Base-by-base conservation (phyloP, 768 basidiomycete species). In the Rhodotorula taiwanensis region DNA sequence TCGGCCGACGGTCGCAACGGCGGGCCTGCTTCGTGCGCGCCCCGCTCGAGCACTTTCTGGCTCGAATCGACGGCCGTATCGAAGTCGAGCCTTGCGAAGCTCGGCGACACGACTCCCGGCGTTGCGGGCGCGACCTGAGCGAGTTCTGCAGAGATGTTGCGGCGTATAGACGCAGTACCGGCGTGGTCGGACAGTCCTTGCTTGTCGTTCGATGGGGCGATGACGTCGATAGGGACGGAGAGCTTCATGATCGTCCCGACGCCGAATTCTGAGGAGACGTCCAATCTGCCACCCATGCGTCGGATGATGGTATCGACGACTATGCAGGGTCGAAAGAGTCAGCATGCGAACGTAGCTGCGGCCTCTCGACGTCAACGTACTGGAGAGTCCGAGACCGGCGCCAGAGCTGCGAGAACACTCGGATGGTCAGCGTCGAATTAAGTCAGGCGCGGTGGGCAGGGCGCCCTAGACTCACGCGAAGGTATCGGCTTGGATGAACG, bases 61-160 rank as follows among this genome's bases (percentile, higher is more conserved):
- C 49, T 20, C 5, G 58, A 58, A 11, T 58, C 31, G 3, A 65
- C 53, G 21, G 64, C 58, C 2, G 20, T 2, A 11, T 28, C 30
- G 31, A 65, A 65, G 42, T 52, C 15, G 33, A 31, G 23, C 23
- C 42, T 10, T 13, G 8, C 39, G 42, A 33, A 20, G 16, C 27
- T 27, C 13, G 52, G 28, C 28, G 49, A 28, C 13, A 6, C 27
- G 14, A 16, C 44, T 8, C n/a, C 14, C 27, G 47, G 11, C 27
- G 9, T 8, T 21, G 47, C 27, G 25, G 27, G 11, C n/a, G 9
- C 20, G 4, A 67, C 34, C 9, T 41, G n/a, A 18, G 41, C 31
- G 57, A 67, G 57, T 20, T 67, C 60, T 18, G 51, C 56, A 4
- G 66, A 67, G 43, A 67, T 47, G 36, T 59, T 39, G 34, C 58